These are phyloP conservation scores for Nitzschia sp. DNA, from an alignment of 108 stramenopile genomes.

Conservation along the genomic window DNA sequence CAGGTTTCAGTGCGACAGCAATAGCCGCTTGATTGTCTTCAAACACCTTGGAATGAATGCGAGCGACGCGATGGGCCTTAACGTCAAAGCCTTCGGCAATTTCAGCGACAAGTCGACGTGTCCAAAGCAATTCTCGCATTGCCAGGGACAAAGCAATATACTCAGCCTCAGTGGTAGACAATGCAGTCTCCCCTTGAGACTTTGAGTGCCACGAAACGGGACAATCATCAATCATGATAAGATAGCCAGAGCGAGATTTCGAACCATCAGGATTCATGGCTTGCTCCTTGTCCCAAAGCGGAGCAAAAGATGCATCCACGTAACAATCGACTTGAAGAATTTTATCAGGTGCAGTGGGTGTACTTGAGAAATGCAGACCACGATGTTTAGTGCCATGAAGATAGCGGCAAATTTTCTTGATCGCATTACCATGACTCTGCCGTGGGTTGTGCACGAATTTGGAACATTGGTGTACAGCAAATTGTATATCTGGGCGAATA, in stretches of 20 bases:
- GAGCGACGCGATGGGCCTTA: not conserved
- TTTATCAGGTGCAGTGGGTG: not conserved
- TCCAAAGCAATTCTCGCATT: slow-evolving; percentile 18
- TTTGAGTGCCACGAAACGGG: slow-evolving; percentile 37
- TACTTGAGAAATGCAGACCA: slow-evolving; percentile 43
- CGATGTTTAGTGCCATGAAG: slow-evolving; percentile 34
- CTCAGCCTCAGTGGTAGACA: slow-evolving; percentile 54
- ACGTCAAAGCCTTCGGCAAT: not conserved
- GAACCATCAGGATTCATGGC: slow-evolving; percentile 36
- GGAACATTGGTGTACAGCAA: slow-evolving; percentile 17
- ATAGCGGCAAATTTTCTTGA: slow-evolving; percentile 55
- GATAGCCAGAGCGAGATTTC: slow-evolving; percentile 50
- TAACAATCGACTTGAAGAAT: slow-evolving; percentile 35
- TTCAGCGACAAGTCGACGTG: not conserved
- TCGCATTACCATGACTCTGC: slow-evolving; percentile 35
- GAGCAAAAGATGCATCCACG: slow-evolving; percentile 57
- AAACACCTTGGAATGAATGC: slow-evolving; percentile 19
- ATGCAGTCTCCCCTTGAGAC: slow-evolving; percentile 27
- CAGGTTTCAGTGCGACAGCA: slow-evolving; percentile 2
- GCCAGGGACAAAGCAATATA: slow-evolving; percentile 28
- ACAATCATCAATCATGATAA: slow-evolving; percentile 38
- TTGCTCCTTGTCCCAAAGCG: slow-evolving; percentile 33
- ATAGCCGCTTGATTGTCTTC: slow-evolving; percentile 22
- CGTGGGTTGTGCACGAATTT: slow-evolving; percentile 1
- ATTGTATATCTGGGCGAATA: slow-evolving; percentile 36